Conservation (phyloP, 2,329 filamentous ascomycete genomes). For the Nemania abortiva region DNA sequence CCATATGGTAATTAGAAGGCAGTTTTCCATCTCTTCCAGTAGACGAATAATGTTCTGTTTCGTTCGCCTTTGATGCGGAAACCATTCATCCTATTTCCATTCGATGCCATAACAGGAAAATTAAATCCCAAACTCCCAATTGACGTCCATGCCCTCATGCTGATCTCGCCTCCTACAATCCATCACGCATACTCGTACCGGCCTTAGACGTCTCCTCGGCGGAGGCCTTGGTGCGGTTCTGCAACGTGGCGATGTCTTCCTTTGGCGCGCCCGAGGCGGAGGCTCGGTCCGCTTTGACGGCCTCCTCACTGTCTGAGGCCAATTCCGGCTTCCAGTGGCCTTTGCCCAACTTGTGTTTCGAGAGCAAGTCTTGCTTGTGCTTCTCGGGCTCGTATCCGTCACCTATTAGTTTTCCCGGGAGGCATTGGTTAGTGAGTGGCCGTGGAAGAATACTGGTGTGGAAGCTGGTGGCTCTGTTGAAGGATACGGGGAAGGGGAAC, state of each 20-base stretch:
- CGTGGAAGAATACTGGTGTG: too few relatives aligned
- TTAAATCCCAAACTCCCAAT: background rate
- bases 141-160: background rate
- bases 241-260: constrained; percentile 62
- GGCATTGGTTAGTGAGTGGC: constrained; percentile 46
- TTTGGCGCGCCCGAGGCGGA: constrained; percentile 43
- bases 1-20: background rate
- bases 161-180: constrained; percentile 49
- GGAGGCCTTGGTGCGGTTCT: constrained; percentile 69
- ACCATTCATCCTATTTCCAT: background rate
- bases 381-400: constrained; percentile 61
- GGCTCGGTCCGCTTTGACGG: constrained; percentile 74
- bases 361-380: constrained; percentile 71
- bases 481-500: constrained; percentile 5
- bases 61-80: background rate
- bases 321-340: constrained; percentile 83
- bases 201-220: constrained; percentile 63
- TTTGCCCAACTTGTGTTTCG: constrained; percentile 77
- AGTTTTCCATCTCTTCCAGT: background rate
- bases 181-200: constrained; percentile 63
- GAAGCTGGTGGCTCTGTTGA: background rate
- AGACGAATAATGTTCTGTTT: background rate
- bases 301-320: constrained; percentile 83
- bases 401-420: constrained; percentile 42
- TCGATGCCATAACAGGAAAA: background rate